These are phyloP conservation scores for Selaginella tamariscina DNA, from an alignment of 75 land plant genomes.

Conservation along the genomic window DNA sequence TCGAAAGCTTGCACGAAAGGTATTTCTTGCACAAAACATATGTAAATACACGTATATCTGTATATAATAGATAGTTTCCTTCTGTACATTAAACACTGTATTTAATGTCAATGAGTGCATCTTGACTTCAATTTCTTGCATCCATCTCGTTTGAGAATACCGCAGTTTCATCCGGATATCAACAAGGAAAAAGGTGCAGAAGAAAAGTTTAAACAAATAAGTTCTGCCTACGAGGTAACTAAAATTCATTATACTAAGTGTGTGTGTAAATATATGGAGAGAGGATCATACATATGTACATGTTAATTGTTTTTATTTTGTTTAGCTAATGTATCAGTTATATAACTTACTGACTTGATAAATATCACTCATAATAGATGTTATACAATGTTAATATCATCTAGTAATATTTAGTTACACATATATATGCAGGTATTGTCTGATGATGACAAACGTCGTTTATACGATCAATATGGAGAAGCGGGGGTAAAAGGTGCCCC, in stretches of 20 bases:
- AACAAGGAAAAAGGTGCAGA: conserved; percentile 92
- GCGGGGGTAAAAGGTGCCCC: conserved; percentile 71
- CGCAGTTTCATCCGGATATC: conserved; percentile 97
- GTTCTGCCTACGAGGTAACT: conserved; percentile 89
- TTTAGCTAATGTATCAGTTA: no score
- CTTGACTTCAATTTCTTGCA: no score
- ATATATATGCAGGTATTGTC: conserved; percentile 59
- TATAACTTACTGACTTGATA: no score
- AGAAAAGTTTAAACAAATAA: conserved; percentile 97
- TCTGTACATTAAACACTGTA: not conserved
- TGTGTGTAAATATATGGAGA: not conserved
- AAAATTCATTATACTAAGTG: not conserved
- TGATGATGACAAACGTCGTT: conserved; percentile 84
- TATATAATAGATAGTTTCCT: not conserved
- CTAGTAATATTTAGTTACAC: no score
- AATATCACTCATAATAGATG: no score
- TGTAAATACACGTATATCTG: not conserved
- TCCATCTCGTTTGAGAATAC: no score
- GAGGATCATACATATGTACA: not conserved
- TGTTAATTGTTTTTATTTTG: conserved; percentile 15
- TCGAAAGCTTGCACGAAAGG: conserved; percentile 85
- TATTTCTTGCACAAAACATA: conserved; percentile 10
- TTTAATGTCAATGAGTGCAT: not conserved
- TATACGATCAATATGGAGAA: conserved; percentile 95
- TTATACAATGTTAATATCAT: no score